phyloP scores from a whole-genome alignment of 768 basidiomycete genomes.

The Mycena crocata region DNA sequence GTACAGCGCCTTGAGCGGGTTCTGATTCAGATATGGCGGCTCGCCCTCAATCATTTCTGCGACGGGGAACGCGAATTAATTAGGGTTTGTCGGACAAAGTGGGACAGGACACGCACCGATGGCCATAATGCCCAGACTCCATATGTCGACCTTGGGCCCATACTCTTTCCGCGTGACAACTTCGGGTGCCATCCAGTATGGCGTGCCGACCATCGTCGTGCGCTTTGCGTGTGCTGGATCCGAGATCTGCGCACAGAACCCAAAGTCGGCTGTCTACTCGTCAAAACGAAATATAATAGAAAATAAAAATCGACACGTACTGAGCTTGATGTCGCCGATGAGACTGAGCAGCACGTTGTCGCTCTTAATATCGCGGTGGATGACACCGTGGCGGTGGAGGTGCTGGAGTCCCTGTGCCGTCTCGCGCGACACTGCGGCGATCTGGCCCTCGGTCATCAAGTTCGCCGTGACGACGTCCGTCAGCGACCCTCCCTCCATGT shows the following conservation, averaged over 20 bases:
- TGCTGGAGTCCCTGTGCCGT: constrained; percentile 94
- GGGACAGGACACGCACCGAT: constrained; percentile 70
- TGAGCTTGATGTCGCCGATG: constrained; percentile 97
- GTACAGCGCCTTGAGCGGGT: constrained; percentile 95
- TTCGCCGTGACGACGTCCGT: constrained; percentile 97
- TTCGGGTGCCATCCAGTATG: constrained; percentile 99
- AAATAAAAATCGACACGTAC: constrained; percentile 62
- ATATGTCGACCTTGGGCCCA: constrained; percentile 98
- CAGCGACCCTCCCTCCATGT: constrained; percentile 96
- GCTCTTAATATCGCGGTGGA: constrained; percentile 99
- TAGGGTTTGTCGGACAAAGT: background rate
- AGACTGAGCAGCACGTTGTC: constrained; percentile 95
- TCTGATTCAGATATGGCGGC: constrained; percentile 96
- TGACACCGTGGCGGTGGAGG: constrained; percentile 95
- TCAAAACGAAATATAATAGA: constrained; percentile 1
- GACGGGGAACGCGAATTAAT: background rate
- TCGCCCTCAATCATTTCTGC: constrained; percentile 98
- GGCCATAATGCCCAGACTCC: constrained; percentile 97
- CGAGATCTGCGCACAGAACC: constrained; percentile 98
- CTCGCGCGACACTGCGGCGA: constrained; percentile 95
- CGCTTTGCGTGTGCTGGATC: constrained; percentile 91
- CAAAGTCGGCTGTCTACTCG: constrained; percentile 84
- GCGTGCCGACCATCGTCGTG: constrained; percentile 98
- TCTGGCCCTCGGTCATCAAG: constrained; percentile 98
- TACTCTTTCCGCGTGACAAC: constrained; percentile 98